Base-by-base conservation (phyloP, 371 early-diverging fungal species). In the Circinella minor region DNA sequence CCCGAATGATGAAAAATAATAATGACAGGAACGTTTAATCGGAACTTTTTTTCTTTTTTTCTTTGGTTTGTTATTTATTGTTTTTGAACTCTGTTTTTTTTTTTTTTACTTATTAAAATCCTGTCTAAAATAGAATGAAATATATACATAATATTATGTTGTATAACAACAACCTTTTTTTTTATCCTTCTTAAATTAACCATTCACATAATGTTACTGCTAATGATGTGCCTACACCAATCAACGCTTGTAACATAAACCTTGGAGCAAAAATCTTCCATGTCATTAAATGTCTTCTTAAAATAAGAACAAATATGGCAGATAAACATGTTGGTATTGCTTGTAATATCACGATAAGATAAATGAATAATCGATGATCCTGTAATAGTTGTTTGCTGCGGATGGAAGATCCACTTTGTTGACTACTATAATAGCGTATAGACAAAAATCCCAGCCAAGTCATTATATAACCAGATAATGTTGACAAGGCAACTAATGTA, bases 201-300 rank as follows among this genome's bases (percentile, higher is more conserved):
- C 48, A n/a, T 57, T 57, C 57, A n/a, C 36, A 34, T 57, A 51
- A 36, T 15, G 49, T 57, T 20, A 36, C 62, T 14, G 57, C 43
- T 20, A 62, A 10, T 39, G 36, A 10, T n/a, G 77, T 72, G 17
- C 85, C 81, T 6, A 78, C 48, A 17, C 74, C 67, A 10, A 85
- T 55, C 9, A 85, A 60, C 10, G 68, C 68, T 66, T 88, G 89
- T 48, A 95, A 83, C 76, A 98, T 85, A 71, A 93, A 95, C 65
- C 96, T 83, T 1, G 98, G 97, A 4, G 95, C 95, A 87, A 94
- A 98, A 20, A 97, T 88, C 71, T 94, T 93, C 98, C 97, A 98
- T 15, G 96, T 95, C 97, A 96, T 95, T 70, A 97, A 82, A 76
- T 98, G 97, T 4, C 97, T 79, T 54, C 92, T 80, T 66, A 94